A percentile compares a stretch with the other conserved stretches of the same genome.
Conservation (phyloP, 441 rosid genomes). For the Bocquillonia castaneifolia region DNA sequence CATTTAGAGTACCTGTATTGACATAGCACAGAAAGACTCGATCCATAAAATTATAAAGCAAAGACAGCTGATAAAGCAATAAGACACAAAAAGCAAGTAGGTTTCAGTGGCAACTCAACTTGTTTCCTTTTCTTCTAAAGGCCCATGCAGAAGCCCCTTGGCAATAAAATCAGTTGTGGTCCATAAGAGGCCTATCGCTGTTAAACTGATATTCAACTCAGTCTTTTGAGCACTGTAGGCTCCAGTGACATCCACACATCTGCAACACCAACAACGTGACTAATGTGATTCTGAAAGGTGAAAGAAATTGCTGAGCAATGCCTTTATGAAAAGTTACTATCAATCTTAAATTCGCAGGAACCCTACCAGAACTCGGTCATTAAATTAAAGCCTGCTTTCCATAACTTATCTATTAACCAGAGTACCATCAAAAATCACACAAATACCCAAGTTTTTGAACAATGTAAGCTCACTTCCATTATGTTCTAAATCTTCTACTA, state of each 20-base stretch:
- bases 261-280: slow-evolving; percentile 38
- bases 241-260: slow-evolving; percentile 98
- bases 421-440: neutral
- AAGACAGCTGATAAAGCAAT: neutral
- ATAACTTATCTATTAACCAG: neutral
- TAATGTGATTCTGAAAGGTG: slow-evolving; percentile 4
- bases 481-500: neutral
- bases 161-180: slow-evolving; percentile 88
- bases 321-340: slow-evolving; percentile 3
- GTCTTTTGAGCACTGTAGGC: slow-evolving; percentile 95
- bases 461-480: neutral
- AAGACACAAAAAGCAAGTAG: slow-evolving; percentile 4
- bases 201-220: slow-evolving; percentile 91
- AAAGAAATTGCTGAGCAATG: slow-evolving; percentile 1
- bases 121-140: slow-evolving; percentile 50
- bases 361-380: slow-evolving; percentile 8
- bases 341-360: neutral
- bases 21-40: slow-evolving; percentile 11
- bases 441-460: neutral
- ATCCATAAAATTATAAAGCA: neutral
- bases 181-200: slow-evolving; percentile 96
- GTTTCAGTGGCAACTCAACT: slow-evolving; percentile 35
- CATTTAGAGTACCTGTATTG: slow-evolving; percentile 36
- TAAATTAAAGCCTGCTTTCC: slow-evolving; percentile 3
- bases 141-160: slow-evolving; percentile 54